Base-by-base conservation (phyloP, 352 stramenopile genomes). In the Globisporangium ultimum region DNA sequence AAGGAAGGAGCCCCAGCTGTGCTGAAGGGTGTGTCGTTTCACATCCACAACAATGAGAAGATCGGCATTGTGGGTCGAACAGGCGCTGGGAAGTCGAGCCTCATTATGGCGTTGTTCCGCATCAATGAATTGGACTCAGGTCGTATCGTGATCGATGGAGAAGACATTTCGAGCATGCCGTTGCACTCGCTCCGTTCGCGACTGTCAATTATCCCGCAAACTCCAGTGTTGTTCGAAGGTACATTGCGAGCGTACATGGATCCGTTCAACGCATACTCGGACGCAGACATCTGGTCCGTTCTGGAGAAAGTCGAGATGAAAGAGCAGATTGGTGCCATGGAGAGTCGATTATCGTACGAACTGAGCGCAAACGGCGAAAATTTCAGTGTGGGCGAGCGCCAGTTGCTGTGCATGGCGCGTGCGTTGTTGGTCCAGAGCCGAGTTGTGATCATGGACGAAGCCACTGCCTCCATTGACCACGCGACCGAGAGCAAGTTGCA, bases 391-490 rank as follows among this genome's bases (percentile, higher is more conserved):
- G 24, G 95, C 9, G 85, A 98, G 67, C 64, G 92, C 5, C 24
- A 32, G 24, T 6, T 32, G 24, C 24, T 32, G 24, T 32, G 24
- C 24, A 32, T 32, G 24, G 24, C 24, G 24, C 24, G 24, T 32
- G 24, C 24, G 5, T 32, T 32, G 24, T 32, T 32, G 6, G 64
- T 72, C 2, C 73, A 95, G 32, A 82, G 88, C 12, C 34, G 51
- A 22, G 57, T 76, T 43, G 67, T 98, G 3, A 72, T 97, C 1
- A 66, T 93, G 65, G 83, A 93, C 58, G 84, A 93, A 58, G 80
- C 82, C 5, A 90, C 78, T 13, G 70, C 76, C 0, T 48, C 72
- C 2, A 72, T 97, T 15, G 91, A 97, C 60, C 76, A 89, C 58
- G 83, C 68, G 24, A 97, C 77, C 0, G 80, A 97, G 66, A n/a